Conservation (phyloP, 352 stramenopile genomes). For the Globisporangium nodosum region DNA sequence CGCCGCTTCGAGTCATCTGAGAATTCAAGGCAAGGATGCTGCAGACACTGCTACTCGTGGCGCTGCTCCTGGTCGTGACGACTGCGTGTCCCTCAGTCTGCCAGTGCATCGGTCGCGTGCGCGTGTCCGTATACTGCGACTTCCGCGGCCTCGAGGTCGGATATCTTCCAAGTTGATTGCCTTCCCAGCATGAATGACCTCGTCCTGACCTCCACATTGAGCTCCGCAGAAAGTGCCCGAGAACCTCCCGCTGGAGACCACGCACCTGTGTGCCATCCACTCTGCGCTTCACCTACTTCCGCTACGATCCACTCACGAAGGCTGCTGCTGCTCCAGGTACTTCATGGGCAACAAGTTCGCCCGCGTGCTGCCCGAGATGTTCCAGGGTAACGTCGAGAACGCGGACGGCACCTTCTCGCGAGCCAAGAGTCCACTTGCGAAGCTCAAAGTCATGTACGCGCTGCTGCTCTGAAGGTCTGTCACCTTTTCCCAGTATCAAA, state of each 20-base stretch:
- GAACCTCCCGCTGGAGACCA: slow-evolving; percentile 66
- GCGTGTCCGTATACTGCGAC: slow-evolving; percentile 74
- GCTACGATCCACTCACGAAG: neutral
- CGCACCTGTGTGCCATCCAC: slow-evolving; percentile 40
- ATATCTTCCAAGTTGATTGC: too few relatives aligned
- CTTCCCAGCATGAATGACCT: slow-evolving; percentile 5
- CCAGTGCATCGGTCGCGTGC: slow-evolving; percentile 56
- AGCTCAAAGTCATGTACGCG: slow-evolving; percentile 68
- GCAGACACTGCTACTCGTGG: neutral
- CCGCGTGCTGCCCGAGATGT: slow-evolving; percentile 58
- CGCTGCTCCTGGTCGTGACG: too few relatives aligned
- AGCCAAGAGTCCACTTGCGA: slow-evolving; percentile 34
- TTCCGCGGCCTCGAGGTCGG: slow-evolving; percentile 48
- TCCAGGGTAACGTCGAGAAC: slow-evolving; percentile 52
- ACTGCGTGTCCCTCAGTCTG: slow-evolving; percentile 40
- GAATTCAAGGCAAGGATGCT: neutral
- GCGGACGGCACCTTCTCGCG: slow-evolving; percentile 41
- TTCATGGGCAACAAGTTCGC: slow-evolving; percentile 70
- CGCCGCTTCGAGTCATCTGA: neutral
- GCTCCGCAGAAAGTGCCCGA: slow-evolving; percentile 33
- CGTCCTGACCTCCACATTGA: neutral
- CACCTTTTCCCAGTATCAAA: too few relatives aligned
- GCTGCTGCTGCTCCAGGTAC: slow-evolving; percentile 27
- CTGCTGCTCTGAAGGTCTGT: neutral
- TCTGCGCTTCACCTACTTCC: slow-evolving; percentile 4